Conservation (phyloP, 1,284 basidiomycete genomes). For the Austroboletus novae-zelandiae region DNA sequence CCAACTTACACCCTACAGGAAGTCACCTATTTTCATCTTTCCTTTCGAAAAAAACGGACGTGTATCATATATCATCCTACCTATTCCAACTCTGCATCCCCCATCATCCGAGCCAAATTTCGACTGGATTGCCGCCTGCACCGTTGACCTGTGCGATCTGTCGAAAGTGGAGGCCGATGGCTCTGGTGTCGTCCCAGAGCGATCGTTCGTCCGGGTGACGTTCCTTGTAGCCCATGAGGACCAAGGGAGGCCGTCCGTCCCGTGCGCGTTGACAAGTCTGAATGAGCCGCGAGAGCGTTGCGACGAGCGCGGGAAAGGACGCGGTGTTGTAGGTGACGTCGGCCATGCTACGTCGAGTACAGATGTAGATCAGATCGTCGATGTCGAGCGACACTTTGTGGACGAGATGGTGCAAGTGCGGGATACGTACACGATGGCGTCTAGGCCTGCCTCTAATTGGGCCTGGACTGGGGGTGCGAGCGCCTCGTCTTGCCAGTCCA, state of each 20-base stretch:
- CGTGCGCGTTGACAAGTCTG: conserved; percentile 19
- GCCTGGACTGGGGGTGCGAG: conserved; percentile 51
- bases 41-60: neutral
- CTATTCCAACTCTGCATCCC: neutral
- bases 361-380: too few species aligned
- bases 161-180: conserved; percentile 51
- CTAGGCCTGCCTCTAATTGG: conserved; percentile 41
- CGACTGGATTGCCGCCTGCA: conserved; percentile 58
- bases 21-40: neutral
- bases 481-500: conserved; percentile 72
- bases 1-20: neutral
- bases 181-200: conserved; percentile 62
- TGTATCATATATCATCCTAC: conserved; percentile 12
- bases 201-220: conserved; percentile 70
- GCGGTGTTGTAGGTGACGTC: conserved; percentile 88
- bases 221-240: conserved; percentile 82
- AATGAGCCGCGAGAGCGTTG: conserved; percentile 51
- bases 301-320: conserved; percentile 70
- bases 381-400: neutral
- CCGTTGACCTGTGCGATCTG: conserved; percentile 55
- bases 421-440: conserved; percentile 54
- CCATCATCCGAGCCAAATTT: conserved; percentile 59
- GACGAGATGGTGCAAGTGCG: neutral
- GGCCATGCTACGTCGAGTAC: conserved; percentile 60
- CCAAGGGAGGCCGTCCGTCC: conserved; percentile 36